phyloP scores from a whole-genome alignment of 2,329 filamentous ascomycete species.

The Fusarium graminum region DNA sequence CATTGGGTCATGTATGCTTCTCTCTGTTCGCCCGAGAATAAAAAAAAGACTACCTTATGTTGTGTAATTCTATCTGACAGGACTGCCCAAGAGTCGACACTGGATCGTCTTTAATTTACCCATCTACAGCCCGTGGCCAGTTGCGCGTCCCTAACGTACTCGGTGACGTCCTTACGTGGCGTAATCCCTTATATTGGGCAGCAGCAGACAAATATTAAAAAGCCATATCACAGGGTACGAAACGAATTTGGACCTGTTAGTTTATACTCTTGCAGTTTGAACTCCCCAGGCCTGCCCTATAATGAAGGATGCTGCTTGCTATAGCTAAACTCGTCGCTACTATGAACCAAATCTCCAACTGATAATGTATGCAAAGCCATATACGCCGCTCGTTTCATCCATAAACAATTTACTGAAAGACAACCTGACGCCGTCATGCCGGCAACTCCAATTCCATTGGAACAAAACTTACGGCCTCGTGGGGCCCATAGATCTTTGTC shows the following conservation, averaged over 20 bases:
- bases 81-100: neutral
- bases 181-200: conserved; percentile 17
- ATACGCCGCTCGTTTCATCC: conserved; percentile 31
- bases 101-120: neutral
- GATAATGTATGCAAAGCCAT: conserved; percentile 31
- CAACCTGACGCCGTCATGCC: conserved; percentile 34
- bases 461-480: conserved; percentile 27
- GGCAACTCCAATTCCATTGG: conserved; percentile 33
- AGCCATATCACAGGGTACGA: neutral
- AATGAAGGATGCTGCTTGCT: conserved; percentile 7
- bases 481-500: conserved; percentile 11
- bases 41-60: neutral
- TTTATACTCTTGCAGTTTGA: neutral
- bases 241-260: neutral
- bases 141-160: conserved; percentile 25
- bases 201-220: conserved; percentile 2
- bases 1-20: neutral
- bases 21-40: neutral
- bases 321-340: conserved; percentile 10
- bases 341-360: conserved; percentile 1
- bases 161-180: conserved; percentile 34
- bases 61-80: too few species aligned
- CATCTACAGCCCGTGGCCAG: conserved; percentile 11
- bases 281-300: neutral
- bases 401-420: conserved; percentile 27